Evolutionary conservation across 2,329 filamentous ascomycete species (phyloP).

Genomic region (Juglanconis juglandina): DNA sequence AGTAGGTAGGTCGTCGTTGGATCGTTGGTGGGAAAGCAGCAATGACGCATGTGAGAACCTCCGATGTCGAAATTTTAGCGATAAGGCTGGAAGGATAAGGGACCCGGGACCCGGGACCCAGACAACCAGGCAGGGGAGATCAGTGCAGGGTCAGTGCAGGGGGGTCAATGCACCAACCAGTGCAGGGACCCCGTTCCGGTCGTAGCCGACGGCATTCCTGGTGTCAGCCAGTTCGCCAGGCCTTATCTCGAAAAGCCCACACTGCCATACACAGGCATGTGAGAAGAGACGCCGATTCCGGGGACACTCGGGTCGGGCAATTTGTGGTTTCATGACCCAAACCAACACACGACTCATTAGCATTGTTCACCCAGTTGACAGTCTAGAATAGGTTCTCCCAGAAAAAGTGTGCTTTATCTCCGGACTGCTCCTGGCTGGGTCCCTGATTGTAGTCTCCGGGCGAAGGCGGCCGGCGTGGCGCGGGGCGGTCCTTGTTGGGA

Average conservation of each 20-base stretch:
- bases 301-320: not conserved
- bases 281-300: not conserved
- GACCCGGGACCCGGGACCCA: not conserved
- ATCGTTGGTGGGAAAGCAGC: not conserved
- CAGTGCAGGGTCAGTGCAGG: too few species aligned
- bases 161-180: not conserved
- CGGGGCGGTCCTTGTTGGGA: too few species aligned
- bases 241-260: too few species aligned
- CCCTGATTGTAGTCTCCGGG: not conserved
- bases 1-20: not conserved
- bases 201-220: not conserved
- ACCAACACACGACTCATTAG: conserved; percentile 1
- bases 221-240: too few species aligned
- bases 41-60: conserved; percentile 13
- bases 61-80: conserved; percentile 2
- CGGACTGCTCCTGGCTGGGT: not conserved
- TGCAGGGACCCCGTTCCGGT: not conserved
- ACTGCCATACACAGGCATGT: too few species aligned
- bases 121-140: not conserved
- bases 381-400: not conserved
- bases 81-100: not conserved
- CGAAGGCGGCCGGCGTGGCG: not conserved
- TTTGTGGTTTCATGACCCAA: not conserved
- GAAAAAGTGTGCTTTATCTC: not conserved
- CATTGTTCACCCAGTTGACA: not conserved